Evolutionary conservation across 345 rosid genomes (phyloP).

Genomic region (Eucalyptus tenuipes): DNA sequence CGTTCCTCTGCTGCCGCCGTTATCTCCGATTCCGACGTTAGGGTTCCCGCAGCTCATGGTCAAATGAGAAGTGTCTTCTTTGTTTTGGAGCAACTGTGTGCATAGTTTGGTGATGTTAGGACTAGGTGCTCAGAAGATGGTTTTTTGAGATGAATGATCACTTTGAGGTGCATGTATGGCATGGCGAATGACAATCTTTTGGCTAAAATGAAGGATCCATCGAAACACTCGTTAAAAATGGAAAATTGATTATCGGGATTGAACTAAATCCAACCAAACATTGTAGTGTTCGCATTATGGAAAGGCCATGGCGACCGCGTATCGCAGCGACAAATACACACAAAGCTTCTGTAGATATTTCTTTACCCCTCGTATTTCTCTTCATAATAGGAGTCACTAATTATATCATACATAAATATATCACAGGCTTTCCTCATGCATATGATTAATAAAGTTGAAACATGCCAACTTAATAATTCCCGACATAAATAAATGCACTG

Average conservation of each 20-base stretch:
- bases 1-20: constrained; percentile 44
- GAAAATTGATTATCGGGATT: neutral
- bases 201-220: neutral
- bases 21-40: constrained; percentile 25
- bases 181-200: neutral
- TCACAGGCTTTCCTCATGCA: neutral
- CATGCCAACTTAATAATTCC: neutral
- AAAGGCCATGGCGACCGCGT: neutral
- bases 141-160: neutral
- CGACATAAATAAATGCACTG: neutral
- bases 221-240: neutral
- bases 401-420: neutral
- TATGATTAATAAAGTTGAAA: neutral
- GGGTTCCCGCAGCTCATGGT: constrained; percentile 14
- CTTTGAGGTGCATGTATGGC: neutral
- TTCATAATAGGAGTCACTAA: neutral
- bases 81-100: neutral
- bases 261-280: neutral
- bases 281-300: neutral
- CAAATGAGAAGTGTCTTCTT: neutral
- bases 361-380: neutral
- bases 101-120: neutral
- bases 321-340: neutral
- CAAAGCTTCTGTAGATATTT: neutral
- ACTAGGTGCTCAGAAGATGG: neutral